Conservation (phyloP, 495 filamentous ascomycete genomes). For the Neurospora sp. region DNA sequence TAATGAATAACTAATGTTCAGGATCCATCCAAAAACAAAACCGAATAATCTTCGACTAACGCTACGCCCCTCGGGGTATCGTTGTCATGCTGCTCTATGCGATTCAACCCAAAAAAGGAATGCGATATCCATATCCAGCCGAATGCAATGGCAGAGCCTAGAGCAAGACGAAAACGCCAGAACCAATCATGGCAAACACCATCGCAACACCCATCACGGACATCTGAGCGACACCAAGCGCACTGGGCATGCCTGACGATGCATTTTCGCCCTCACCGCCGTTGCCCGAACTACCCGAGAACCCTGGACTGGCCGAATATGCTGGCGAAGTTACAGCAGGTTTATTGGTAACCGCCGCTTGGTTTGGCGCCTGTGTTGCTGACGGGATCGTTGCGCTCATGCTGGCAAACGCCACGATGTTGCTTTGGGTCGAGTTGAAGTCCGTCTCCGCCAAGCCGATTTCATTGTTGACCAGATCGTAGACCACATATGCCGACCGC, state of each 20-base stretch:
- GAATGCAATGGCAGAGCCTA: background rate
- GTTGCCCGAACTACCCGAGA: conserved; percentile 12
- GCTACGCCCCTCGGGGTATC: background rate
- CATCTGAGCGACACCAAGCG: conserved; percentile 24
- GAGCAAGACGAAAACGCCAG: conserved; percentile 28
- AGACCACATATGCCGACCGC: conserved; percentile 87
- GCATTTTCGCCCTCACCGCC: conserved; percentile 17
- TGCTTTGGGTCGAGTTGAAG: conserved; percentile 62
- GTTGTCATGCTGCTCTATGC: background rate
- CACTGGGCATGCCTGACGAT: conserved; percentile 15
- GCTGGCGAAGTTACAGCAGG: conserved; percentile 22
- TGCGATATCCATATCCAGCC: background rate
- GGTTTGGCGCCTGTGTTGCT: conserved; percentile 34
- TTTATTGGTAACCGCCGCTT: conserved; percentile 21
- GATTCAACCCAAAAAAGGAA: background rate
- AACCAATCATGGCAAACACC: conserved; percentile 28
- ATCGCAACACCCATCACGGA: conserved; percentile 26
- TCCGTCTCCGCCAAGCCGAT: conserved; percentile 77
- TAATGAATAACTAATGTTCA: background rate
- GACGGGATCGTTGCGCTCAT: conserved; percentile 39
- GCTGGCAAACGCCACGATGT: conserved; percentile 42
- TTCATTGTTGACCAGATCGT: conserved; percentile 81
- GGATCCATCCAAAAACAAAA: background rate
- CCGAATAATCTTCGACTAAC: background rate
- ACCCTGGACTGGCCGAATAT: conserved; percentile 30